A percentile compares a stretch with the other conserved stretches of the same genome.
These are phyloP conservation scores for Pichia kudriavzevii DNA, from an alignment of 1,139 yeast genomes.

Conservation along the genomic window DNA sequence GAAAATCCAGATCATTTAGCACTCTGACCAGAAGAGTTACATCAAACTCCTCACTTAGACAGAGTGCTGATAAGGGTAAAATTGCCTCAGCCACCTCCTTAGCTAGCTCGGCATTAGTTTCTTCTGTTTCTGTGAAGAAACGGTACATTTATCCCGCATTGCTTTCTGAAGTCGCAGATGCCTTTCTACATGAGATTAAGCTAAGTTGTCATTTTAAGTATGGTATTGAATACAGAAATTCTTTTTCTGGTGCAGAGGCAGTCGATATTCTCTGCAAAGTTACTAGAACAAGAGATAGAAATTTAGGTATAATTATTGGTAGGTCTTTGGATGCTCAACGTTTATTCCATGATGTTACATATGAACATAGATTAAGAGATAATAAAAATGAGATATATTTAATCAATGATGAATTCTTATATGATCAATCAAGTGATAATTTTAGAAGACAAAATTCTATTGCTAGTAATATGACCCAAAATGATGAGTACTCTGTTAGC, in stretches of 20 bases:
- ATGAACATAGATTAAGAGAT: constrained; percentile 87
- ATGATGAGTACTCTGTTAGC: constrained; percentile 18
- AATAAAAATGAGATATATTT: constrained; percentile 84
- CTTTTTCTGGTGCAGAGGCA: constrained; percentile 92
- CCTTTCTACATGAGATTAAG: constrained; percentile 63
- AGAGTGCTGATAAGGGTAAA: constrained; percentile 23
- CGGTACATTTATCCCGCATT: constrained; percentile 86
- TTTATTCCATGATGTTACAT: constrained; percentile 90
- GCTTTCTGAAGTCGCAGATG: constrained; percentile 75
- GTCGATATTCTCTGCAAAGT: constrained; percentile 82
- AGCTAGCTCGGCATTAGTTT: constrained; percentile 34
- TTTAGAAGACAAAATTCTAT: constrained; percentile 23
- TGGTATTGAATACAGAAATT: constrained; percentile 90
- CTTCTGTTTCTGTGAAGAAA: constrained; percentile 36
- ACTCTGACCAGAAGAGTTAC: constrained; percentile 27
- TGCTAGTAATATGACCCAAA: constrained; percentile 19
- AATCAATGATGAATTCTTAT: constrained; percentile 48
- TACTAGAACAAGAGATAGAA: constrained; percentile 84
- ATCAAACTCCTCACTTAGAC: constrained; percentile 24
- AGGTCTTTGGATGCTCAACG: constrained; percentile 92
- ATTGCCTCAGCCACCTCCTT: constrained; percentile 21
- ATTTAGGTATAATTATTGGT: constrained; percentile 80
- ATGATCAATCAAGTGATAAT: constrained; percentile 15
- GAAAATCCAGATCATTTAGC: constrained; percentile 27
- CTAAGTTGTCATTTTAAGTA: constrained; percentile 80